phyloP scores from a whole-genome alignment of 2,329 filamentous ascomycete species.

The Sporothrix inflata region DNA sequence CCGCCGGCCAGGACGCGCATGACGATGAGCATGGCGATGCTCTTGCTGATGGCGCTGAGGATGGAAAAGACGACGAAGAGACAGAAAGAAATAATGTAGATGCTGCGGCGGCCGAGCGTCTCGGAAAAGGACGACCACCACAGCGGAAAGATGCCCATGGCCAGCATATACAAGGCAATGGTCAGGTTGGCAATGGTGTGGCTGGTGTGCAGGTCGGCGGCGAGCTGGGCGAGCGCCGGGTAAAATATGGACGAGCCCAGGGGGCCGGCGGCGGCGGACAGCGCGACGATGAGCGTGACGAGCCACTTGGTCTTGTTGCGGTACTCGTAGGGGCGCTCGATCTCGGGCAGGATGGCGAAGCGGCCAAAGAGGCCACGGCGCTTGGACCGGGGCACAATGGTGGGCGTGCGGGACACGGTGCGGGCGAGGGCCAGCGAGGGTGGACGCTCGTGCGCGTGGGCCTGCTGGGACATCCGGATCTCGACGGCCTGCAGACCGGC shows the following conservation, averaged over 20 bases:
- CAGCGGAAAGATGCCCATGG: slow-evolving; percentile 81
- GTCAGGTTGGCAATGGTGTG: slow-evolving; percentile 73
- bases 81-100: slow-evolving; percentile 75
- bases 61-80: slow-evolving; percentile 73
- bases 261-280: slow-evolving; percentile 77
- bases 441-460: background rate
- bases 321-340: slow-evolving; percentile 76
- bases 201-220: slow-evolving; percentile 62
- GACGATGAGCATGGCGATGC: slow-evolving; percentile 73
- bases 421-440: slow-evolving; percentile 36
- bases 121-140: slow-evolving; percentile 89
- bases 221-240: slow-evolving; percentile 69
- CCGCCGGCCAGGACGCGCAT: slow-evolving; percentile 76
- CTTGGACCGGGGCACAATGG: slow-evolving; percentile 49
- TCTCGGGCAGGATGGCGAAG: slow-evolving; percentile 71
- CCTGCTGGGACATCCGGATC: slow-evolving; percentile 21
- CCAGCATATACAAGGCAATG: slow-evolving; percentile 79
- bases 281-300: slow-evolving; percentile 75
- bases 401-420: slow-evolving; percentile 41
- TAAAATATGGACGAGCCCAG: slow-evolving; percentile 85
- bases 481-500: slow-evolving; percentile 34
- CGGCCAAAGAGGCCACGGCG: slow-evolving; percentile 74
- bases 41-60: slow-evolving; percentile 68
- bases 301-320: slow-evolving; percentile 77
- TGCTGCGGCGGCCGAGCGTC: slow-evolving; percentile 70